These are phyloP conservation scores for Trypanosoma rangeli DNA, from an alignment of 208 protist genomes.

Conservation along the genomic window DNA sequence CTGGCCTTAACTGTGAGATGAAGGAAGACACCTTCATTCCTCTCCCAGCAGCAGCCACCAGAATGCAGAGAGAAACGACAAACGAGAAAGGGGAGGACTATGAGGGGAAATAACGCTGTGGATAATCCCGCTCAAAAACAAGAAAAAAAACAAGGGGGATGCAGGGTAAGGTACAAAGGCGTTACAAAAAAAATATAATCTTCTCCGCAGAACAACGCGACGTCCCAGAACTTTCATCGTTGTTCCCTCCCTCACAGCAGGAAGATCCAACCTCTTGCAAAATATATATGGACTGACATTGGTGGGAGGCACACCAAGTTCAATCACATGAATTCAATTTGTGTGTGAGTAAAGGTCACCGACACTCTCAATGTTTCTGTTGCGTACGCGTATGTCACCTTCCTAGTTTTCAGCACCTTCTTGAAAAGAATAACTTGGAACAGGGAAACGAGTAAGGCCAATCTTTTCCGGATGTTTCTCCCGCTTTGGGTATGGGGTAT, in stretches of 20 bases:
- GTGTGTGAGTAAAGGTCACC: slow-evolving; percentile 32
- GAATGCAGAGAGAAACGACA: neutral
- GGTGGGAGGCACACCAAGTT: slow-evolving; percentile 1
- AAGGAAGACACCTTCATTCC: slow-evolving; percentile 38
- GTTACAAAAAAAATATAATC: neutral
- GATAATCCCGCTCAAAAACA: too few species aligned
- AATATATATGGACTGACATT: neutral
- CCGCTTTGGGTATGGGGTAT: slow-evolving; percentile 62
- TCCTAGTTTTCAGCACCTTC: slow-evolving; percentile 72
- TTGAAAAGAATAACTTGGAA: slow-evolving; percentile 67
- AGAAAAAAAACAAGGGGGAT: neutral
- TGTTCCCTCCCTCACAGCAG: too few species aligned
- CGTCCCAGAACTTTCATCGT: too few species aligned
- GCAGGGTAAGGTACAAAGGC: neutral
- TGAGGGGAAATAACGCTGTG: neutral
- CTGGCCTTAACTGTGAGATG: slow-evolving; percentile 40
- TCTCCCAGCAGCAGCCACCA: neutral
- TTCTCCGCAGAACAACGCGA: neutral
- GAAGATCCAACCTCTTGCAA: too few species aligned
- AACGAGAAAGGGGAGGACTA: neutral
- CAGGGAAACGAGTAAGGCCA: slow-evolving; percentile 51
- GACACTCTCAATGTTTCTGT: slow-evolving; percentile 41
- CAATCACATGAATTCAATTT: slow-evolving; percentile 12
- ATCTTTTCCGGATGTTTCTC: slow-evolving; percentile 33
- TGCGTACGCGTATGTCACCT: slow-evolving; percentile 58